Conservation (phyloP, 176 grass and related monocot genomes). For the Rhynchospora breviuscula region DNA sequence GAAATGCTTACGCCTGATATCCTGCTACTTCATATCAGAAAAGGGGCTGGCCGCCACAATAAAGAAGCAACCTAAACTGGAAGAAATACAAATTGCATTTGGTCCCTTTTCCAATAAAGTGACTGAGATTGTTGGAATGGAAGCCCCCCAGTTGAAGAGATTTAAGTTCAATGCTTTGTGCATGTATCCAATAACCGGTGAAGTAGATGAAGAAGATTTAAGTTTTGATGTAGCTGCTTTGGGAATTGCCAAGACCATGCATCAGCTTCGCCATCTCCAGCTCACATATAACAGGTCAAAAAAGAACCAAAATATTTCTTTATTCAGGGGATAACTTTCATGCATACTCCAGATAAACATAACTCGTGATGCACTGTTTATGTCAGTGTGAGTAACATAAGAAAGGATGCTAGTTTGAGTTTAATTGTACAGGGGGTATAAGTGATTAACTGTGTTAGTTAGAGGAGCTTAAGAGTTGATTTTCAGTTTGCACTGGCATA, state of each 20-base stretch:
- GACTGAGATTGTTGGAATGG: slow-evolving; percentile 6
- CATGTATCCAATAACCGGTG: neutral
- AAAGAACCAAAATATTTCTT: no score
- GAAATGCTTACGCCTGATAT: slow-evolving; percentile 32
- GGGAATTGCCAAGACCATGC: neutral
- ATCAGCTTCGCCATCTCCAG: no score
- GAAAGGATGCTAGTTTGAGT: no score
- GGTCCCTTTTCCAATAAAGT: neutral
- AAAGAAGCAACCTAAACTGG: slow-evolving; percentile 21
- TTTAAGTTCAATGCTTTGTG: slow-evolving; percentile 5
- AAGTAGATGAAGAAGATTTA: neutral
- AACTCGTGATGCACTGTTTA: no score
- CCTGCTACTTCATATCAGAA: neutral
- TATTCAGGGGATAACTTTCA: no score
- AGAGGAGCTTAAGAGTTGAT: no score
- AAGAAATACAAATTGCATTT: slow-evolving; percentile 28
- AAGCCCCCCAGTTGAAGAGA: slow-evolving; percentile 13
- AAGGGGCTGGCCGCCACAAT: neutral
- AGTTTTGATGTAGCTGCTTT: neutral
- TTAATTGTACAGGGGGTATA: no score
- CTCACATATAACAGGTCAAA: no score
- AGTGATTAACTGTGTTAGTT: no score
- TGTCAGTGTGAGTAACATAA: no score
- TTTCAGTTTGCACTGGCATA: no score
- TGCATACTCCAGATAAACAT: no score